phyloP scores from a whole-genome alignment of 2,329 filamentous ascomycete genomes.

The Cladosporium sp. region DNA sequence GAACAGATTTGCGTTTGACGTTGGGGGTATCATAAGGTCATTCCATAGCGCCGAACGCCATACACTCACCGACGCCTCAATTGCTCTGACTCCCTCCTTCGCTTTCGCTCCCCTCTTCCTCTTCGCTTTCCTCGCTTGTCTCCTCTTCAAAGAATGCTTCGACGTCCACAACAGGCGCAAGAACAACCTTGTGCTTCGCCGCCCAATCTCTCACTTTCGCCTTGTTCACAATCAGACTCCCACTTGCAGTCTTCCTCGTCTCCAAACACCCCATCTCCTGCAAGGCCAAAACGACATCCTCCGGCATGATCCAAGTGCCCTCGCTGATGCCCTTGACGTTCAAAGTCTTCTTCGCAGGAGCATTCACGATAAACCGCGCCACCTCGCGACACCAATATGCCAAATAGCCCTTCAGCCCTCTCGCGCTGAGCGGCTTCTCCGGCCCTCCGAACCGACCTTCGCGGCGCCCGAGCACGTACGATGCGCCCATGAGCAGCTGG shows the following conservation, averaged over 20 bases:
- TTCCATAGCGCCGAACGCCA: background rate
- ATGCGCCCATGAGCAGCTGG: conserved; percentile 82
- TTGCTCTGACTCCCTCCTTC: background rate
- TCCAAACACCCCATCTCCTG: conserved; percentile 71
- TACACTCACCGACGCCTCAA: background rate
- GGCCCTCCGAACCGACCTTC: conserved; percentile 84
- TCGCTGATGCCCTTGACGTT: conserved; percentile 67
- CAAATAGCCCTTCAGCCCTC: conserved; percentile 75
- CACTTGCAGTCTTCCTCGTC: conserved; percentile 46
- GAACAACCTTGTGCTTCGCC: conserved; percentile 52
- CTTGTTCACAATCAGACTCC: conserved; percentile 49
- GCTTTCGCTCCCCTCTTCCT: conserved; percentile 8
- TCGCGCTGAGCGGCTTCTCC: conserved; percentile 84
- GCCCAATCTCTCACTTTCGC: conserved; percentile 62
- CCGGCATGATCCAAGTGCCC: conserved; percentile 74
- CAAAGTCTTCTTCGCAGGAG: conserved; percentile 45
- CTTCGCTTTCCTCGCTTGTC: conserved; percentile 35
- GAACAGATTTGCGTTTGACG: no score
- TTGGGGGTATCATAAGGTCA: conserved; percentile 7
- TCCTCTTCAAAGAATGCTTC: conserved; percentile 68
- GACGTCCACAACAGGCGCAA: conserved; percentile 63
- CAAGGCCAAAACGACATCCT: conserved; percentile 74
- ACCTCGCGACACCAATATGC: conserved; percentile 84
- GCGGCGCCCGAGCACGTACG: conserved; percentile 81
- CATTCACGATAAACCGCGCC: conserved; percentile 55